These are phyloP conservation scores for Penicilliopsis zonata DNA, from an alignment of 495 filamentous ascomycete genomes.

Conservation along the genomic window DNA sequence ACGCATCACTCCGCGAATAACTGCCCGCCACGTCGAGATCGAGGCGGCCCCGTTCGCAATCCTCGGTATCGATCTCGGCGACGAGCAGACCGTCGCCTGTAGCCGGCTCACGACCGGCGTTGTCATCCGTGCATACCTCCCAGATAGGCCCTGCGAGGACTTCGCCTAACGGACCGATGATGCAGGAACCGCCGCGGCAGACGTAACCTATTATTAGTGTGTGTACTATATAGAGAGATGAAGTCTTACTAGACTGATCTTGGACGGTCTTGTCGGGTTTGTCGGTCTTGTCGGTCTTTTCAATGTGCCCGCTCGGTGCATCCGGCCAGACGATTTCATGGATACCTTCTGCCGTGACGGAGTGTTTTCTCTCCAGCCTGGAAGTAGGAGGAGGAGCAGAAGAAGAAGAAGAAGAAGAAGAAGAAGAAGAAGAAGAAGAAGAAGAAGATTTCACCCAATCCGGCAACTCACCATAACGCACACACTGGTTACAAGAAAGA, in stretches of 20 bases:
- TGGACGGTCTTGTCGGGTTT: no score
- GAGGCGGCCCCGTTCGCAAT: constrained; percentile 47
- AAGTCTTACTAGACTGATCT: no score
- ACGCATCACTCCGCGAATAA: constrained; percentile 74
- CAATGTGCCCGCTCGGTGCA: no score
- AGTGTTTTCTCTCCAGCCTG: constrained; percentile 8
- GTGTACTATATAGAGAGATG: no score
- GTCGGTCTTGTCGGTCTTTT: no score
- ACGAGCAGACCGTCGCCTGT: constrained; percentile 26
- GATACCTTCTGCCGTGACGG: constrained; percentile 34
- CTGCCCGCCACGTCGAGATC: constrained; percentile 65
- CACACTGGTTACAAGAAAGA: constrained; percentile 77
- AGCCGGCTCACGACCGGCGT: constrained; percentile 7
- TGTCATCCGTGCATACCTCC: constrained; percentile 54
- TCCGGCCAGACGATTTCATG: constrained; percentile 42
- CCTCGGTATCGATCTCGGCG: constrained; percentile 47
- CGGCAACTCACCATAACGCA: constrained; percentile 44
- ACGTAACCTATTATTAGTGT: no score
- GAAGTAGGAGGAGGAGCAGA: background rate
- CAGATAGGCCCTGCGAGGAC: constrained; percentile 71
- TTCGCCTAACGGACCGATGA: constrained; percentile 68
- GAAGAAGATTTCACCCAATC: constrained; percentile 48
- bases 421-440: no score
- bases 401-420: no score
- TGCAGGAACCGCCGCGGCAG: constrained; percentile 69